These are phyloP conservation scores for Xylaria sp. DNA, from an alignment of 2,329 filamentous ascomycete species.

Conservation along the genomic window DNA sequence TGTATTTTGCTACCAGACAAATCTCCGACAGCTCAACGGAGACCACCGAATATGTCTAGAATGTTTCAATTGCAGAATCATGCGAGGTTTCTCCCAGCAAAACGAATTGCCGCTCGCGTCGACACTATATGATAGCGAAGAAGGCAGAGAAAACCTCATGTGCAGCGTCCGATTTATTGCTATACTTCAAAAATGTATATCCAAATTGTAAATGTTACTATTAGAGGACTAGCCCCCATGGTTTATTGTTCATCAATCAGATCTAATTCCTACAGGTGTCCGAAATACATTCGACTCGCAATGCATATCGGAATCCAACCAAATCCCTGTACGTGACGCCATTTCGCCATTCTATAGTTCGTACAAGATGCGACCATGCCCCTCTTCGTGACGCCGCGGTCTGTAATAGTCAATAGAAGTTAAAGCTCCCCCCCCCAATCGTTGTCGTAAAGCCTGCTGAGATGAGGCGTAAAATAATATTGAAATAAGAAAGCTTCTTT, in stretches of 20 bases:
- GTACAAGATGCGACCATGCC: slow-evolving; percentile 19
- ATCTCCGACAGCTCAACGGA: background rate
- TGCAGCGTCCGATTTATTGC: background rate
- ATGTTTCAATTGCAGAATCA: background rate
- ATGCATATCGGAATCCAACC: slow-evolving; percentile 22
- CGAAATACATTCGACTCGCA: slow-evolving; percentile 34
- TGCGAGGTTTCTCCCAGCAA: background rate
- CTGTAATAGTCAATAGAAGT: slow-evolving; percentile 12
- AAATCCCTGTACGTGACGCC: slow-evolving; percentile 32
- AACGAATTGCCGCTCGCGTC: background rate
- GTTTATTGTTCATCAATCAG: slow-evolving; percentile 41
- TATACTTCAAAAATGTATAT: background rate
- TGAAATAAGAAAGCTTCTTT: background rate
- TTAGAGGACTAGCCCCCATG: background rate
- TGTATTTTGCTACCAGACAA: background rate
- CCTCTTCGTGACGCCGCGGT: slow-evolving; percentile 8
- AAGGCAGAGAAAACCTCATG: background rate
- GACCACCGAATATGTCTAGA: background rate
- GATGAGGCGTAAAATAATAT: background rate
- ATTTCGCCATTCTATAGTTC: slow-evolving; percentile 31
- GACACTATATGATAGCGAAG: too few species aligned
- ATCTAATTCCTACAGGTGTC: slow-evolving; percentile 38
- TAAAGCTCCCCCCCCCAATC: slow-evolving; percentile 3
- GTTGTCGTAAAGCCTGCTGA: background rate
- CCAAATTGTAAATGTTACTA: background rate